Conservation (phyloP, 2,329 filamentous ascomycete species). For the Penicillium sp. region DNA sequence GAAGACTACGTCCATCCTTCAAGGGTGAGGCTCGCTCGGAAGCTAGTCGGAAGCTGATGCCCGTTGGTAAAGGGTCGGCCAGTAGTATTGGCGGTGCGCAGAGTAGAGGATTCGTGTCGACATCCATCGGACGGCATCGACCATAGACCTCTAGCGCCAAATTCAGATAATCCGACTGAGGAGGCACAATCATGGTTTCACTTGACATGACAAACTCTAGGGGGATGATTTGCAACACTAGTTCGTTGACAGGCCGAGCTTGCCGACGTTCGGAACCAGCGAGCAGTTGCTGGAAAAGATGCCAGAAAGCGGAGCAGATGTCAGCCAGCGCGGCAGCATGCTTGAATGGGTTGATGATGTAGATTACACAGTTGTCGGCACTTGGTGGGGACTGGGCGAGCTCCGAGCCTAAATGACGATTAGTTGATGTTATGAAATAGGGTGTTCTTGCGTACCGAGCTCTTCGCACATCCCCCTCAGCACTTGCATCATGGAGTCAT, state of each 20-base stretch:
- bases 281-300: constrained; percentile 57
- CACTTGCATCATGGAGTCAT: constrained; percentile 37
- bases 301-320: constrained; percentile 59
- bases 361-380: constrained; percentile 55
- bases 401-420: constrained; percentile 31
- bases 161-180: constrained; percentile 49
- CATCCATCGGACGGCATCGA: constrained; percentile 53
- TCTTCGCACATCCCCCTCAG: constrained; percentile 37
- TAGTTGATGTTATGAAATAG: constrained; percentile 7
- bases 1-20: constrained; percentile 58
- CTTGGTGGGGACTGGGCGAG: constrained; percentile 35
- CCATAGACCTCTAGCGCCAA: constrained; percentile 61
- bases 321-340: constrained; percentile 49
- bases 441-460: constrained; percentile 33
- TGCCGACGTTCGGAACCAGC: constrained; percentile 38
- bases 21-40: constrained; percentile 57
- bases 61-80: constrained; percentile 53
- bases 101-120: constrained; percentile 40
- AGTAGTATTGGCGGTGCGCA: constrained; percentile 57
- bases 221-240: constrained; percentile 61
- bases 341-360: constrained; percentile 59
- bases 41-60: constrained; percentile 56
- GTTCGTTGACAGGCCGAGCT: constrained; percentile 42
- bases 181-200: constrained; percentile 54
- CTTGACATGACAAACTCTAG: constrained; percentile 55